Evolutionary conservation across 306 rosid species (phyloP).

Genomic region (Ammopiptanthus mongolicus): DNA sequence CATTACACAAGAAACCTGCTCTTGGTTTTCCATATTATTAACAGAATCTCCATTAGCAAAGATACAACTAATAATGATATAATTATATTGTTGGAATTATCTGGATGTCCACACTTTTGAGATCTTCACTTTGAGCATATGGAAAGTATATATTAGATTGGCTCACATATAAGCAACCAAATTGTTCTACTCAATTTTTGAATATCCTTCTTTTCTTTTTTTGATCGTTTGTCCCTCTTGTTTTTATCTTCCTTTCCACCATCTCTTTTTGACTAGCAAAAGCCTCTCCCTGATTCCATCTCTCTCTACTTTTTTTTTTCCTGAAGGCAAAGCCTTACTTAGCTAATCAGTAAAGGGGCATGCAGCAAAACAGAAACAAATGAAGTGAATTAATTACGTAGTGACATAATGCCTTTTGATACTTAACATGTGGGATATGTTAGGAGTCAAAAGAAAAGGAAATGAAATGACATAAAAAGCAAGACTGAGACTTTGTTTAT

Average conservation of each 20-base stretch:
- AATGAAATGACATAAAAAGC: neutral
- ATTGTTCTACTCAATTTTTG: neutral
- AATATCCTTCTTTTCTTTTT: neutral
- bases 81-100: neutral
- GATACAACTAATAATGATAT: neutral
- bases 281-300: neutral
- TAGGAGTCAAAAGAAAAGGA: neutral
- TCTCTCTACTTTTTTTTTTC: too few relatives aligned
- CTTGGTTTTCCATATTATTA: neutral
- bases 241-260: neutral
- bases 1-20: neutral
- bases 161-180: neutral
- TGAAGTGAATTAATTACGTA: neutral
- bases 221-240: neutral
- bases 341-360: constrained; percentile 1
- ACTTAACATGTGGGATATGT: neutral
- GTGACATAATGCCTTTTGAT: neutral
- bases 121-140: neutral
- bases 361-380: constrained; percentile 1
- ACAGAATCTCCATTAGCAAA: neutral
- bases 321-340: neutral
- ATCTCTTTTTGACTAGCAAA: neutral
- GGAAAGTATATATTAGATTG: neutral
- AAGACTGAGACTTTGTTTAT: neutral
- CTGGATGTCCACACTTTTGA: neutral